These are phyloP conservation scores for Nemophila menziesii DNA, from an alignment of 257 asterid species.

Conservation along the genomic window DNA sequence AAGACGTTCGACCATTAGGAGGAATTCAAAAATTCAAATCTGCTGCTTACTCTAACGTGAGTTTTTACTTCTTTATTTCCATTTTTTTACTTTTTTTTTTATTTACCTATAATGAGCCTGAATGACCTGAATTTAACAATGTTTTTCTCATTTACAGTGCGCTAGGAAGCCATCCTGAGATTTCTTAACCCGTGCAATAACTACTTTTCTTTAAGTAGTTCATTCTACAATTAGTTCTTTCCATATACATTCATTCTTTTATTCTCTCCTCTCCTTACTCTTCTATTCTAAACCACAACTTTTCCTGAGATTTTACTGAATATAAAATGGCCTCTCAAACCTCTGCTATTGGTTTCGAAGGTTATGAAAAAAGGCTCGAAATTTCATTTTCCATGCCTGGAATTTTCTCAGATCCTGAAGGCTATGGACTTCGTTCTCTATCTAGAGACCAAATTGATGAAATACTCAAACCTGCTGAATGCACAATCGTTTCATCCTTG, in stretches of 20 bases:
- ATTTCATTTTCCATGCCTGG: constrained; percentile 21
- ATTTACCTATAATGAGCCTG: background rate
- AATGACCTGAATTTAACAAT: constrained; percentile 7
- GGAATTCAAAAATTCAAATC: constrained; percentile 90
- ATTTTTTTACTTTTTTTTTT: background rate
- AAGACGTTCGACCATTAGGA: constrained; percentile 88
- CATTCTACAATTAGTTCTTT: constrained; percentile 3
- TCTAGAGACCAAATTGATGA: constrained; percentile 25
- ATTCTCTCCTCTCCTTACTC: constrained; percentile 19
- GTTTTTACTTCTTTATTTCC: constrained; percentile 5
- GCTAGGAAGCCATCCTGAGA: constrained; percentile 37
- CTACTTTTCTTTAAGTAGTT: constrained; percentile 4
- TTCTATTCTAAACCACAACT: constrained; percentile 22
- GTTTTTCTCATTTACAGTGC: constrained; percentile 13
- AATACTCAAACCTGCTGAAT: constrained; percentile 24
- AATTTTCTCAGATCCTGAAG: constrained; percentile 10
- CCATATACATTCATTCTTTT: background rate
- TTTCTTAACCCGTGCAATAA: constrained; percentile 2
- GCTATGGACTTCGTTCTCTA: constrained; percentile 24
- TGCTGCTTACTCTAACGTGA: constrained; percentile 97
- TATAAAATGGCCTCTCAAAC: constrained; percentile 18
- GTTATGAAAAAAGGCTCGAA: constrained; percentile 70
- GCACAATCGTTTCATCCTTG: constrained; percentile 26
- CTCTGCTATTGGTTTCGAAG: constrained; percentile 35
- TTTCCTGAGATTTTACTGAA: constrained; percentile 1